Evolutionary conservation across 805 yeast species (phyloP).

Genomic region (Sugiyamaella marilandica): DNA sequence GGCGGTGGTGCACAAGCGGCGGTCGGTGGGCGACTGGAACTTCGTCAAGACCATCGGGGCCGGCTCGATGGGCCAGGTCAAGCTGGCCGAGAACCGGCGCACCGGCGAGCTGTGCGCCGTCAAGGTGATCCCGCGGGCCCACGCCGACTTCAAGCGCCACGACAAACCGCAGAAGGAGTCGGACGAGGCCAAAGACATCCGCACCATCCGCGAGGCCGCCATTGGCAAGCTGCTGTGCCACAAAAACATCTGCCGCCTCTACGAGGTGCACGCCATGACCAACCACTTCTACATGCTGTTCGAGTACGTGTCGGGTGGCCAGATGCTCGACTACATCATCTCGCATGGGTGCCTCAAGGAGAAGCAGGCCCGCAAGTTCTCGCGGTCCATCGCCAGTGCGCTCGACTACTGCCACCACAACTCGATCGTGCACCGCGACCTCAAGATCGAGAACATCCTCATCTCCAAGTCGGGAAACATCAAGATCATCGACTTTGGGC

Average conservation of each 20-base stretch:
- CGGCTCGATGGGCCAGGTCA: conserved; percentile 99
- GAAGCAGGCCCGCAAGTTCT: conserved; percentile 88
- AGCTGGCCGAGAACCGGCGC: conserved; percentile 78
- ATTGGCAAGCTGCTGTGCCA: conserved; percentile 85
- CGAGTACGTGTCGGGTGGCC: conserved; percentile 96
- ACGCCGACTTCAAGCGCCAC: conserved; percentile 54
- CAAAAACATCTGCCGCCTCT: conserved; percentile 84
- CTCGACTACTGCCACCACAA: conserved; percentile 89
- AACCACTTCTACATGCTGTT: conserved; percentile 95
- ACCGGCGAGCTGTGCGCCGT: conserved; percentile 76
- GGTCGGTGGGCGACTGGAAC: conserved; percentile 95
- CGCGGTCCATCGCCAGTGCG: conserved; percentile 91
- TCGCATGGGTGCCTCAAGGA: conserved; percentile 94
- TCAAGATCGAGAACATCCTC: conserved; percentile 94
- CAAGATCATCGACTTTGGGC: conserved; percentile 93
- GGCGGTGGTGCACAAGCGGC: conserved; percentile 45
- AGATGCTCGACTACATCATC: conserved; percentile 93
- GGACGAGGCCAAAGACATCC: conserved; percentile 82
- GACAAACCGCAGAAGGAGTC: conserved; percentile 44
- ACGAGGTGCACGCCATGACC: conserved; percentile 94
- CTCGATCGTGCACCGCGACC: conserved; percentile 93
- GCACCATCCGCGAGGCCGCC: conserved; percentile 94
- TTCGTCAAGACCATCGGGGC: conserved; percentile 94
- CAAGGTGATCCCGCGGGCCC: conserved; percentile 88
- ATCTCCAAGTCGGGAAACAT: conserved; percentile 90